phyloP scores from a whole-genome alignment of 1,284 basidiomycete genomes.

The Waitea zeae region DNA sequence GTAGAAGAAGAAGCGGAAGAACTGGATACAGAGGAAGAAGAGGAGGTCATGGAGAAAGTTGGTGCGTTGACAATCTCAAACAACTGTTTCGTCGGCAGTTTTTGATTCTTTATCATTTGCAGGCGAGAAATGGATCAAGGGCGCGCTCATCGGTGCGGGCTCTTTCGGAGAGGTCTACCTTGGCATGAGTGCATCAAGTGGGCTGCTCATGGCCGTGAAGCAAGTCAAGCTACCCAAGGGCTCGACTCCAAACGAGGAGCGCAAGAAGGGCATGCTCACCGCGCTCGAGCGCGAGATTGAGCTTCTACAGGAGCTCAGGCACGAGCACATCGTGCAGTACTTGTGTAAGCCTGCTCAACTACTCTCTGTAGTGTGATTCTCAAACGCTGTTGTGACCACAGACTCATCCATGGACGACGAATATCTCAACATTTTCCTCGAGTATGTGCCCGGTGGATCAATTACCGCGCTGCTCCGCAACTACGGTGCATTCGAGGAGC shows the following conservation, averaged over 20 bases:
- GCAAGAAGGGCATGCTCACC: conserved; percentile 89
- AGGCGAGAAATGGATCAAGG: conserved; percentile 92
- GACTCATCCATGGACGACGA: conserved; percentile 40
- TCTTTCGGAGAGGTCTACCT: conserved; percentile 94
- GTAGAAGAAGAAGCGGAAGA: conserved; percentile 26
- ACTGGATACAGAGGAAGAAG: conserved; percentile 29
- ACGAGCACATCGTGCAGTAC: conserved; percentile 97
- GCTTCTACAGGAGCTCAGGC: conserved; percentile 85
- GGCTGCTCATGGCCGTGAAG: conserved; percentile 97
- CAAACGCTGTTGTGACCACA: neutral
- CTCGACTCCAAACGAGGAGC: conserved; percentile 77
- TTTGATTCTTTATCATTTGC: too few relatives aligned
- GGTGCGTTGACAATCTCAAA: conserved; percentile 16
- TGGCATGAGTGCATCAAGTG: conserved; percentile 91
- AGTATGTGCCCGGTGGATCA: conserved; percentile 97
- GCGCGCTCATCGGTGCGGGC: conserved; percentile 92
- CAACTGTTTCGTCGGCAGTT: too few relatives aligned
- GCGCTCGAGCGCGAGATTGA: conserved; percentile 96
- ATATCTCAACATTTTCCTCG: conserved; percentile 93
- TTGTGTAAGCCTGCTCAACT: conserved; percentile 42
- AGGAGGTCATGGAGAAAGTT: conserved; percentile 22
- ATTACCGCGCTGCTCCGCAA: conserved; percentile 85
- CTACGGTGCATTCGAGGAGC: conserved; percentile 95
- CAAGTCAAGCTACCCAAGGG: conserved; percentile 92
- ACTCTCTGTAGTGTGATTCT: conserved; percentile 3